Conservation (phyloP, 306 rosid genomes). For the Mimosa bimucronata region DNA sequence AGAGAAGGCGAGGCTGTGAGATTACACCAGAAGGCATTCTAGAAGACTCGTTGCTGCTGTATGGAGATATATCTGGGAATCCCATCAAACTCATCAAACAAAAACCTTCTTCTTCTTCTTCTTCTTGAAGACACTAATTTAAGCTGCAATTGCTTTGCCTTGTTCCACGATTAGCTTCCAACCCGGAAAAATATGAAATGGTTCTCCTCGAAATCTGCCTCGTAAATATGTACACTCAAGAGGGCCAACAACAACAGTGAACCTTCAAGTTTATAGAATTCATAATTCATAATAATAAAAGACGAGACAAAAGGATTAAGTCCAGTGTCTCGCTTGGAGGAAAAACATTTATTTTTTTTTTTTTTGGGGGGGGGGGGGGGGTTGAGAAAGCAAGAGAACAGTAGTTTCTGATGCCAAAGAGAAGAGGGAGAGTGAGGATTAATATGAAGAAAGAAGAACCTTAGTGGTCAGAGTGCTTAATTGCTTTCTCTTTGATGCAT, state of each 20-base stretch:
- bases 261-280: conserved; percentile 18
- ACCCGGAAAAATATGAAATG: conserved; percentile 33
- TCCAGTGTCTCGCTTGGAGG: not conserved
- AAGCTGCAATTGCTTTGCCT: not conserved
- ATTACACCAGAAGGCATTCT: conserved; percentile 77
- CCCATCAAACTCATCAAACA: conserved; percentile 93
- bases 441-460: not conserved
- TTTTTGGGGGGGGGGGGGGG: not conserved
- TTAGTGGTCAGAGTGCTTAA: not conserved
- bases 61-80: conserved; percentile 61
- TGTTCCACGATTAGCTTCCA: not conserved
- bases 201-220: conserved; percentile 25
- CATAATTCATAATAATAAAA: not conserved
- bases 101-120: conserved; percentile 32
- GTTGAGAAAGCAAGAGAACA: not conserved
- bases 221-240: conserved; percentile 17
- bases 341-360: not conserved
- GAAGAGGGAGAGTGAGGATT: not conserved
- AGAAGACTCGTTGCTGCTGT: conserved; percentile 37
- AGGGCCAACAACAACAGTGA: conserved; percentile 18
- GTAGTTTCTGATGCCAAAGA: not conserved
- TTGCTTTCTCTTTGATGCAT: not conserved
- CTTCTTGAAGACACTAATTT: not conserved
- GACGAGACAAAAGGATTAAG: conserved; percentile 55
- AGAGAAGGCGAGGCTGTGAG: conserved; percentile 75